These are phyloP conservation scores for Spatholobus suberectus DNA, from an alignment of 306 rosid genomes.

Conservation along the genomic window DNA sequence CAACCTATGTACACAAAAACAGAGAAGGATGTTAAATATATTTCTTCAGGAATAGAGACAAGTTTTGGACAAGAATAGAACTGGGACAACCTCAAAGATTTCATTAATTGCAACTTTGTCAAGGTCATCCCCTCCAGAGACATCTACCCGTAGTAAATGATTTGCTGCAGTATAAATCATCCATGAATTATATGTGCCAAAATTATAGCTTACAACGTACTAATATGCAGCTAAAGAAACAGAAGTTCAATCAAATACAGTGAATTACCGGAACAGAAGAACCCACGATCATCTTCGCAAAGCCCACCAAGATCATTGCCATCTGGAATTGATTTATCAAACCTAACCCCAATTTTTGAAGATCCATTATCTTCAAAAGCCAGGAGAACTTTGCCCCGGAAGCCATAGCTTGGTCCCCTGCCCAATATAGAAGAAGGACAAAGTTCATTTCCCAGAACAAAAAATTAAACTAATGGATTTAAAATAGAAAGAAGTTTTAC, in stretches of 20 bases:
- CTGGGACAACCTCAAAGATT: slow-evolving; percentile 75
- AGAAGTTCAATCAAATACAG: slow-evolving; percentile 18
- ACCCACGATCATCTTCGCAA: slow-evolving; percentile 88
- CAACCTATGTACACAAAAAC: slow-evolving; percentile 58
- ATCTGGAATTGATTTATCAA: slow-evolving; percentile 87
- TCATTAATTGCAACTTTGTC: slow-evolving; percentile 83
- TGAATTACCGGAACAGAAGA: slow-evolving; percentile 83
- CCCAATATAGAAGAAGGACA: slow-evolving; percentile 27
- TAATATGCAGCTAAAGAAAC: slow-evolving; percentile 14
- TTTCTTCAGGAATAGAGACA: slow-evolving; percentile 35
- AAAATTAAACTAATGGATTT: neutral
- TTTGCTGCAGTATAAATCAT: slow-evolving; percentile 59
- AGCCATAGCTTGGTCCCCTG: slow-evolving; percentile 94
- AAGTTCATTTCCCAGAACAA: slow-evolving; percentile 17
- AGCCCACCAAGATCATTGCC: slow-evolving; percentile 95
- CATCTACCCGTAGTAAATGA: slow-evolving; percentile 73
- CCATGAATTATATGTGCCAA: slow-evolving; percentile 31
- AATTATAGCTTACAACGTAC: slow-evolving; percentile 12
- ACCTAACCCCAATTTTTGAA: slow-evolving; percentile 94
- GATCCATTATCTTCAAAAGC: slow-evolving; percentile 86
- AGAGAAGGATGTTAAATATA: slow-evolving; percentile 29
- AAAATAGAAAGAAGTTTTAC: slow-evolving; percentile 1
- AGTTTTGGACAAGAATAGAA: slow-evolving; percentile 24
- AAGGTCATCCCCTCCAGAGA: slow-evolving; percentile 77
- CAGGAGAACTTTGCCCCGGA: slow-evolving; percentile 85